Percentiles rank a stretch among this genome's conserved stretches.
These are phyloP conservation scores for Schizophyllum amplum DNA, from an alignment of 1,284 basidiomycete species.

Conservation along the genomic window DNA sequence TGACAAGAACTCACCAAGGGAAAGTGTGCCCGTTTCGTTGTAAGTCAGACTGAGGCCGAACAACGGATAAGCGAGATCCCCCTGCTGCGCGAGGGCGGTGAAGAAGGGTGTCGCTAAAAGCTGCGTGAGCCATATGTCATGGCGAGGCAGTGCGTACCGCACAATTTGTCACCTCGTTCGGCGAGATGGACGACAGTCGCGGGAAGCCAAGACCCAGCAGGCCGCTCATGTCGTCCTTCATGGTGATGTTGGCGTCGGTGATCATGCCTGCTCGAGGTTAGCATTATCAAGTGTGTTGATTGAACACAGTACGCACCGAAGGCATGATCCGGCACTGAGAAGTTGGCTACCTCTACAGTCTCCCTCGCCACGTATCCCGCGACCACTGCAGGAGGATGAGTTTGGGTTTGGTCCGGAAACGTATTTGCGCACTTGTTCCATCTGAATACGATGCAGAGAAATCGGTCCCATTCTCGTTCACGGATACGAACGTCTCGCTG, in stretches of 20 bases:
- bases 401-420: conserved; percentile 3
- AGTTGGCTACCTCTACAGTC: conserved; percentile 45
- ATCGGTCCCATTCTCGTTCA: conserved; percentile 50
- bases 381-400: conserved; percentile 32
- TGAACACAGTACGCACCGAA: conserved; percentile 44
- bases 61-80: conserved; percentile 60
- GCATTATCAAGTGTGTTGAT: neutral
- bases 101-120: conserved; percentile 58
- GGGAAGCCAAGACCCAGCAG: conserved; percentile 69
- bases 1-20: conserved; percentile 41
- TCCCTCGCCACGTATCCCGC: conserved; percentile 66
- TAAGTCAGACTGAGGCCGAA: conserved; percentile 60
- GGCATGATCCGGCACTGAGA: conserved; percentile 50
- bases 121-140: neutral
- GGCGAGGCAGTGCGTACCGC: conserved; percentile 14
- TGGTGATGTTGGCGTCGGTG: conserved; percentile 51
- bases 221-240: conserved; percentile 58
- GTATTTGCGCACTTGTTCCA: conserved; percentile 42
- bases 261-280: conserved; percentile 38
- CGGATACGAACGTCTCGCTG: conserved; percentile 53
- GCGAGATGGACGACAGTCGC: conserved; percentile 54
- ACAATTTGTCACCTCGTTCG: conserved; percentile 40
- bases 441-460: conserved; percentile 61
- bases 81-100: conserved; percentile 49
- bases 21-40: conserved; percentile 50